Conservation (phyloP, 1,284 basidiomycete species). For the Cerioporus squamosus region DNA sequence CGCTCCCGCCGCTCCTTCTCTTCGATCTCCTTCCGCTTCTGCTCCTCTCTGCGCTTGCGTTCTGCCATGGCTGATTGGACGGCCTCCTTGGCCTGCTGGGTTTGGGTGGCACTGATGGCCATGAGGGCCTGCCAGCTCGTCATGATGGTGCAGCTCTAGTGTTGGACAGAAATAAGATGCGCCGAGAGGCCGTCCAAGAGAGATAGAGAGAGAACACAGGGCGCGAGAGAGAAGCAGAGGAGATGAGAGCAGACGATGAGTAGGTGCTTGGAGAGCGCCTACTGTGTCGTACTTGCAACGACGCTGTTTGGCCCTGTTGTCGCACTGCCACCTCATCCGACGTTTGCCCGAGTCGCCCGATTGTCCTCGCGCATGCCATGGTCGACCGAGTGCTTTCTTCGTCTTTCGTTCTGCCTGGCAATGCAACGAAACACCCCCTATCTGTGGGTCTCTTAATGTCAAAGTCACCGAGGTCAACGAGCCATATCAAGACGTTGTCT, state of each 20-base stretch:
- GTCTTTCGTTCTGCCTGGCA: too few relatives aligned
- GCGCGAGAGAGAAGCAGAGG: slow-evolving; percentile 4
- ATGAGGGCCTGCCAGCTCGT: slow-evolving; percentile 69
- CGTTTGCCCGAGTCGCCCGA: too few relatives aligned
- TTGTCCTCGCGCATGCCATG: too few relatives aligned
- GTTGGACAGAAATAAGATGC: neutral
- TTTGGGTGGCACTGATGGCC: slow-evolving; percentile 71
- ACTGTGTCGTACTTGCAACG: slow-evolving; percentile 18
- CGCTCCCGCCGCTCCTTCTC: slow-evolving; percentile 64
- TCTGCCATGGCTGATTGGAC: slow-evolving; percentile 61
- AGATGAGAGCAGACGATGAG: neutral
- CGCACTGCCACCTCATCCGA: neutral
- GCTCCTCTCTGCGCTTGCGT: slow-evolving; percentile 63
- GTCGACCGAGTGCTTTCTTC: too few relatives aligned
- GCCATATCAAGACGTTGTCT: too few relatives aligned
- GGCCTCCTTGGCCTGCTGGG: slow-evolving; percentile 56
- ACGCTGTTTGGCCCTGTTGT: slow-evolving; percentile 22
- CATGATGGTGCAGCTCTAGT: slow-evolving; percentile 38
- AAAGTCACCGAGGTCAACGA: too few relatives aligned
- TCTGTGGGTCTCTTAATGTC: too few relatives aligned
- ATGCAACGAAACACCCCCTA: too few relatives aligned
- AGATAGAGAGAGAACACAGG: neutral
- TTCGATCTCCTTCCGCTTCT: slow-evolving; percentile 61
- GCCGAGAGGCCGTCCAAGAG: neutral
- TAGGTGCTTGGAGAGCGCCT: neutral